Evolutionary conservation across 2,329 filamentous ascomycete genomes (phyloP).

Genomic region (Calonectria ilicicola): DNA sequence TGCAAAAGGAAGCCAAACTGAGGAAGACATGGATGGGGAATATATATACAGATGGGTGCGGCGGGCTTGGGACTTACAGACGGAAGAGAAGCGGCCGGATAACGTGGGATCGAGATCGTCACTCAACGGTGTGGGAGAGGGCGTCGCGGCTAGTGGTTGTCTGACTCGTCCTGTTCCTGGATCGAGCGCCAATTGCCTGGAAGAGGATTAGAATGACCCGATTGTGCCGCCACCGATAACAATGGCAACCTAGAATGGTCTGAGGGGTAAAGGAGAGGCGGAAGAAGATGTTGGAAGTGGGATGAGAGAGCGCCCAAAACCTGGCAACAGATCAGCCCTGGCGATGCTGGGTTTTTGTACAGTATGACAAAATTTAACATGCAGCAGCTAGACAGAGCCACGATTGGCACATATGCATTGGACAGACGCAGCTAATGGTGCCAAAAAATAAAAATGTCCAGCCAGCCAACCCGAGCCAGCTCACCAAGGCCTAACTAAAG

Average conservation of each 20-base stretch:
- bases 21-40: neutral
- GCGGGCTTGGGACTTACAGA: conserved; percentile 4
- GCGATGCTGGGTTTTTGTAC: conserved; percentile 10
- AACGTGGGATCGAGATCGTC: conserved; percentile 7
- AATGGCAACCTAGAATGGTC: neutral
- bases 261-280: neutral
- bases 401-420: conserved; percentile 14
- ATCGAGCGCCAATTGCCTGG: neutral
- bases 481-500: conserved; percentile 9
- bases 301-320: conserved; percentile 1
- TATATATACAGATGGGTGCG: conserved; percentile 13
- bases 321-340: neutral
- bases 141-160: conserved; percentile 7
- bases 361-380: neutral
- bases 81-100: neutral
- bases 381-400: conserved; percentile 1
- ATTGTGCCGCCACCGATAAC: conserved; percentile 8
- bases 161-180: conserved; percentile 23
- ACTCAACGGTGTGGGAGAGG: conserved; percentile 1
- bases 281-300: neutral
- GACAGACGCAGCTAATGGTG: conserved; percentile 16
- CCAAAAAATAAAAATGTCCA: neutral
- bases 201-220: conserved; percentile 4
- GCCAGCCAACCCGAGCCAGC: conserved; percentile 8
- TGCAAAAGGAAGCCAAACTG: neutral